Evolutionary conservation across 2,329 filamentous ascomycete species (phyloP), one percentile per base, ranked within the genome.

Genomic region (Cladosporium sp.): DNA sequence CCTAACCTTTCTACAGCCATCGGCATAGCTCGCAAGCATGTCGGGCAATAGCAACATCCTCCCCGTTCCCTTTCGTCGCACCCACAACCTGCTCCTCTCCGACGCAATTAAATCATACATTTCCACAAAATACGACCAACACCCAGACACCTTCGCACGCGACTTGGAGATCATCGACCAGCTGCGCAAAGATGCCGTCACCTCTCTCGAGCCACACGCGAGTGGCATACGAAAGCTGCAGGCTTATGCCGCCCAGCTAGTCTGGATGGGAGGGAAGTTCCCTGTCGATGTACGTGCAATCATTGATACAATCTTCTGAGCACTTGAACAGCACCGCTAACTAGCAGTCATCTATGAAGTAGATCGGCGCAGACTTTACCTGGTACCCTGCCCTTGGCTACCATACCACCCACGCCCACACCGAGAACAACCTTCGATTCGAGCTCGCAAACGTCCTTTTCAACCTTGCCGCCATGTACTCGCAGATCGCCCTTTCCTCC

Each of bases 41-140:
- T 51, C 65, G n/a, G 58, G 34, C 70, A 70, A 47, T 59, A 73
- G 73, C 71, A 90, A 88, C 77, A 88, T 91, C 69, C 86, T 96
- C 65, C 88, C 89, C 76, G 84, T 97, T 69, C 93, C 94, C 10
- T 98, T 98, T 80, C 92, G 94, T 73, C 91, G 90, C 76, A 94
- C 93, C 61, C 88, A 91, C 70, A 85, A 90, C 66, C 84, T 97
- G 49, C 90, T 90, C 67, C 86, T 98, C 68, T 90, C 92, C 65
- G 84, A 87, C 68, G 91, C 93, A 59, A 93, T 99, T 77, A 92
- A 92, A 70, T 90, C 95, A 77, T 98, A 99, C 82, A 98, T 99
- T 75, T 96, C 93, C 68, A 90, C 88, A 79, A 97, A 98, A 85
- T 98, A 98, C 89, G 94, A 98, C 79, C 95, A 99, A 78, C 94